Evolutionary conservation across 2,329 filamentous ascomycete species (phyloP).

Genomic region (Penicillium frequentans): DNA sequence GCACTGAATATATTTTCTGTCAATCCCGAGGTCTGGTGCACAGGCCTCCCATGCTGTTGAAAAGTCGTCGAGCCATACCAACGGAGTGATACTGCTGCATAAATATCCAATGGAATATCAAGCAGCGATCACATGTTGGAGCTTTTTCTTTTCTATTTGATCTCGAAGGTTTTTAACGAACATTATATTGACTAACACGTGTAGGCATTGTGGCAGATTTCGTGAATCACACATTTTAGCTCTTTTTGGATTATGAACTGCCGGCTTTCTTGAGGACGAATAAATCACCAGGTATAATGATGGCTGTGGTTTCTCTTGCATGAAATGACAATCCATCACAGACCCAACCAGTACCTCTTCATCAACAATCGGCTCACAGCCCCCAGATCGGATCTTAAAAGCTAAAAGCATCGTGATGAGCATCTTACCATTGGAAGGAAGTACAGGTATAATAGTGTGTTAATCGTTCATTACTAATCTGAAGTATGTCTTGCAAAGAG

Average conservation of each 20-base stretch:
- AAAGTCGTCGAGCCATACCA: neutral
- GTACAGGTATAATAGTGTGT: too few species aligned
- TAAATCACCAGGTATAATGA: too few species aligned
- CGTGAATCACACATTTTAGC: neutral
- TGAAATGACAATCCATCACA: too few species aligned
- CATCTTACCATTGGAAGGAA: too few species aligned
- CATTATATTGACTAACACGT: neutral
- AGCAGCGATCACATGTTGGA: neutral
- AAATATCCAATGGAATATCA: neutral
- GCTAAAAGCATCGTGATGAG: too few species aligned
- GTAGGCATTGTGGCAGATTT: neutral
- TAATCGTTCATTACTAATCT: too few species aligned
- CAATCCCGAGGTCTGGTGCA: neutral
- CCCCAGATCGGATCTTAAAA: too few species aligned
- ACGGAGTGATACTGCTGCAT: neutral
- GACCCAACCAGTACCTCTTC: too few species aligned
- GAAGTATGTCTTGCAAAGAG: too few species aligned
- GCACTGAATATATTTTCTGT: neutral
- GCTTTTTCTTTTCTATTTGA: neutral
- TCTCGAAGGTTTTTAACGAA: neutral
- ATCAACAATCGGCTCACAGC: too few species aligned
- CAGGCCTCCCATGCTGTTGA: neutral
- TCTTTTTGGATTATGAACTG: neutral
- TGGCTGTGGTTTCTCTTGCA: too few species aligned
- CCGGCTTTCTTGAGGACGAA: too few species aligned